A percentile compares a stretch with the other conserved stretches of the same genome.
Conservation (phyloP, 1,284 basidiomycete genomes). For the Ustilago nuda region DNA sequence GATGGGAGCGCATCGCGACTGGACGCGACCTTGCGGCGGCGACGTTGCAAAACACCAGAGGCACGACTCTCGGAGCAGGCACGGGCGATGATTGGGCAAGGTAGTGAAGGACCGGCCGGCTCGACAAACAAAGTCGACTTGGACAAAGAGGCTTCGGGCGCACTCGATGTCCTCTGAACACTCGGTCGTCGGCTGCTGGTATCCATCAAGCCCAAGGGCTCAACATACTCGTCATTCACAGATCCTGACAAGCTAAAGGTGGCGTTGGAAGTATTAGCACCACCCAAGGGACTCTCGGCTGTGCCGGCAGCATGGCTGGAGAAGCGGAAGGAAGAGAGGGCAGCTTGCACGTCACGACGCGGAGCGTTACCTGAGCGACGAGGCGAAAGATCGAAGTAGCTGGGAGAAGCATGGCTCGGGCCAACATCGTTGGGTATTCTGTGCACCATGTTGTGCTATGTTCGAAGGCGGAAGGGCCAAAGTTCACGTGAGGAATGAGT, state of each 20-base stretch:
- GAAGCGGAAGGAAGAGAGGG: slow-evolving; percentile 41
- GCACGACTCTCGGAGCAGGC: slow-evolving; percentile 46
- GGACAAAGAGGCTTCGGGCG: slow-evolving; percentile 35
- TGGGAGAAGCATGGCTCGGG: slow-evolving; percentile 13
- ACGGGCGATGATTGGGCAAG: slow-evolving; percentile 35
- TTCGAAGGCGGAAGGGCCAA: background rate
- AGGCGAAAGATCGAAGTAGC: slow-evolving; percentile 20
- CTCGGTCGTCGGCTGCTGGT: slow-evolving; percentile 37
- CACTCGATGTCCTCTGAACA: slow-evolving; percentile 43
- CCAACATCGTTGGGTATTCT: slow-evolving; percentile 28
- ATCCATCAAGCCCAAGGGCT: slow-evolving; percentile 24
- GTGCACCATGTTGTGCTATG: slow-evolving; percentile 19
- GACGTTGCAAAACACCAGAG: slow-evolving; percentile 42
- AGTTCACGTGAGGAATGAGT: background rate
- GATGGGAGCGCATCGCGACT: slow-evolving; percentile 18
- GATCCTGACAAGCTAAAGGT: background rate
- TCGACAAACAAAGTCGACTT: slow-evolving; percentile 32
- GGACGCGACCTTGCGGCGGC: slow-evolving; percentile 26
- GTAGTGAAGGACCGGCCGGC: slow-evolving; percentile 5
- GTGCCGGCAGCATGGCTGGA: slow-evolving; percentile 13
- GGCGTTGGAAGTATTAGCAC: background rate
- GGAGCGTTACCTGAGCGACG: slow-evolving; percentile 30
- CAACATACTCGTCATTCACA: slow-evolving; percentile 29
- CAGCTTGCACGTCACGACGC: slow-evolving; percentile 31
- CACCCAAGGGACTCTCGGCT: slow-evolving; percentile 16